phyloP scores from a whole-genome alignment of 2,329 filamentous ascomycete species.

The Colletotrichum shisoi region DNA sequence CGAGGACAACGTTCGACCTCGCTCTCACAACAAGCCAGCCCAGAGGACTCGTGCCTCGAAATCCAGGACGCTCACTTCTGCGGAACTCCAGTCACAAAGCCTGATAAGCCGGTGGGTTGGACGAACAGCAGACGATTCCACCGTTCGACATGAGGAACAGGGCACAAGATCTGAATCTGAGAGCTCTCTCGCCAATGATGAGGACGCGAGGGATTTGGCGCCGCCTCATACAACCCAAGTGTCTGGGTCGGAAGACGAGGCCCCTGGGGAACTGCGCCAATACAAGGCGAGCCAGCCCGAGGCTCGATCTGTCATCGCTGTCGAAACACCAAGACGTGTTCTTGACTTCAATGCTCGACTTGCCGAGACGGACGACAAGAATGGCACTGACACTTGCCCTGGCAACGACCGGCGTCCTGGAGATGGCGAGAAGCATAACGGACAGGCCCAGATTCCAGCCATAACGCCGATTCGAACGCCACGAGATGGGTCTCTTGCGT shows the following conservation, averaged over 20 bases:
- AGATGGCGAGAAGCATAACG: constrained; percentile 3
- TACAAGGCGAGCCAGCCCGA: background rate
- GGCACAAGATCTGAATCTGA: background rate
- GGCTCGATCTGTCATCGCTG: background rate
- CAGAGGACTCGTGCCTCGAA: constrained; percentile 9
- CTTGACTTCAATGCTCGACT: constrained; percentile 50
- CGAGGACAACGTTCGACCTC: background rate
- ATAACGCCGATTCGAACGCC: constrained; percentile 22
- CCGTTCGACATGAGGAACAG: background rate
- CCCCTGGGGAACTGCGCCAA: background rate
- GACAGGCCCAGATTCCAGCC: constrained; percentile 41
- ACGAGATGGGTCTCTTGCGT: background rate
- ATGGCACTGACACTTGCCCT: constrained; percentile 32
- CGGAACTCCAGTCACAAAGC: constrained; percentile 36
- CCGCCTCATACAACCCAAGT: background rate
- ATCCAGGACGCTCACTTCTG: constrained; percentile 29
- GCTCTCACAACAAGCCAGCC: background rate
- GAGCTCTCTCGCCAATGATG: background rate
- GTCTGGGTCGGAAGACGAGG: constrained; percentile 2
- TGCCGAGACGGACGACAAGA: constrained; percentile 44
- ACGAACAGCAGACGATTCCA: background rate
- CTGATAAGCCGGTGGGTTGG: constrained; percentile 33
- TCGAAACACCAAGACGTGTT: constrained; percentile 42
- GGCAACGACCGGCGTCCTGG: background rate
- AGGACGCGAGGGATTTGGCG: background rate